These are phyloP conservation scores for Pythium periplocum DNA, from an alignment of 352 stramenopile species.

Conservation along the genomic window DNA sequence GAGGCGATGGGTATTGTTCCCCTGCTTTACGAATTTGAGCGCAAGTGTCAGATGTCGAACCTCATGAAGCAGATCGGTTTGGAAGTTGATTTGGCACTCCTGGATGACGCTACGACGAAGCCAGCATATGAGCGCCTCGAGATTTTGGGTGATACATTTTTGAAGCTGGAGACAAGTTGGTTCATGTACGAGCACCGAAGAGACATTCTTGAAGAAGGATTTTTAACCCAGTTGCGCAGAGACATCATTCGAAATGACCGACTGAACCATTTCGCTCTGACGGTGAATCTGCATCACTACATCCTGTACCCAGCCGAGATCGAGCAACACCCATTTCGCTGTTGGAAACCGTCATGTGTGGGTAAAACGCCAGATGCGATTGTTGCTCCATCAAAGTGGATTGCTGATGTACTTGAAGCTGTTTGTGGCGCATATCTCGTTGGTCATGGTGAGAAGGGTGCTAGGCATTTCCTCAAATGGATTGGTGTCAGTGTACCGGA, in stretches of 20 bases:
- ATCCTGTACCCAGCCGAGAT: slow-evolving; percentile 76
- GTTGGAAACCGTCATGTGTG: slow-evolving; percentile 87
- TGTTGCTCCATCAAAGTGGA: slow-evolving; percentile 77
- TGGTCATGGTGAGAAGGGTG: slow-evolving; percentile 62
- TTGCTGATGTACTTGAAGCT: slow-evolving; percentile 79
- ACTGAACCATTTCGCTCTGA: slow-evolving; percentile 66
- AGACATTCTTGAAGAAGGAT: slow-evolving; percentile 68
- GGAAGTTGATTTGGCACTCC: slow-evolving; percentile 64
- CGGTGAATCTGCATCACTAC: slow-evolving; percentile 58
- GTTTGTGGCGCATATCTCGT: slow-evolving; percentile 79
- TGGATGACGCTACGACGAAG: slow-evolving; percentile 83
- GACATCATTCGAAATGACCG: slow-evolving; percentile 87
- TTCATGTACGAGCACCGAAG: slow-evolving; percentile 72
- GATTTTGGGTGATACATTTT: slow-evolving; percentile 78
- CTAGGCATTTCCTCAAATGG: slow-evolving; percentile 71
- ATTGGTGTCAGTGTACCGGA: slow-evolving; percentile 62
- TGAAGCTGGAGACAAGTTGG: slow-evolving; percentile 86
- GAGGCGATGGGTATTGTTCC: slow-evolving; percentile 80
- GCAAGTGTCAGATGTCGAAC: slow-evolving; percentile 85
- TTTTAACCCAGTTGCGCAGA: slow-evolving; percentile 63
- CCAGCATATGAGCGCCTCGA: slow-evolving; percentile 78
- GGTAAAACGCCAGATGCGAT: slow-evolving; percentile 68
- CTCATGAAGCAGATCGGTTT: slow-evolving; percentile 77
- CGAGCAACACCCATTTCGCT: slow-evolving; percentile 79
- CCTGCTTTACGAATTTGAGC: slow-evolving; percentile 84